phyloP scores from a whole-genome alignment of 352 stramenopile genomes.

The Chrysophaeum taylorii region DNA sequence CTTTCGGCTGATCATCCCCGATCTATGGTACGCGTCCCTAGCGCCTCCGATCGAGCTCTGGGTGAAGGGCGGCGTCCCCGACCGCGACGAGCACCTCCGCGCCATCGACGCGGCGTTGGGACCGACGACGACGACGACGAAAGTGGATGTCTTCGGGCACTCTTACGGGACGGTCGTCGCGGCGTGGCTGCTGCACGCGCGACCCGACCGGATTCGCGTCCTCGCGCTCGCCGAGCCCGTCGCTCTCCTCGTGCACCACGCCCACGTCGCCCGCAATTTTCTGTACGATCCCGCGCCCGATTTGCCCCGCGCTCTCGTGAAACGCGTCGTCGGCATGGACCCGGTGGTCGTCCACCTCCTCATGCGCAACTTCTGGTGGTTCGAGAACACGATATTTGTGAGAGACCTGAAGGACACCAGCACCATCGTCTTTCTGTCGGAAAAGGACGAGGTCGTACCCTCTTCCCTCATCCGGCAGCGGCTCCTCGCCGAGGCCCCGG shows the following conservation, averaged over 20 bases:
- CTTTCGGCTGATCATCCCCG: background rate
- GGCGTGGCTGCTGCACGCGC: background rate
- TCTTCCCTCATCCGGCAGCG: background rate
- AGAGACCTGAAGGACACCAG: background rate
- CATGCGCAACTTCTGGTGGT: conserved; percentile 2
- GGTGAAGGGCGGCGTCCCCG: background rate
- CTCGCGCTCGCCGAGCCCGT: background rate
- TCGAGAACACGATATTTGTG: background rate
- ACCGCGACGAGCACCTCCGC: background rate
- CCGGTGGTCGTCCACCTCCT: background rate
- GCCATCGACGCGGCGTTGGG: background rate
- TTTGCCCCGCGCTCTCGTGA: background rate
- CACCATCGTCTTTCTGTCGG: background rate
- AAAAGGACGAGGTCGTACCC: background rate
- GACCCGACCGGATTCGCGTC: background rate
- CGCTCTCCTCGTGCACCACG: background rate
- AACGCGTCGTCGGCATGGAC: background rate
- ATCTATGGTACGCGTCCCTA: background rate
- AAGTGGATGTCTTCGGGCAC: background rate
- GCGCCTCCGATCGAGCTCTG: background rate
- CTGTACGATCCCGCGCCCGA: background rate
- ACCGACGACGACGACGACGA: background rate
- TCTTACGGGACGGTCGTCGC: background rate
- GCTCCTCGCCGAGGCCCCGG: background rate
- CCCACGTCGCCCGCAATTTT: background rate